phyloP scores from a whole-genome alignment of 805 yeast species.

The Pichia nanzhaoensis region DNA sequence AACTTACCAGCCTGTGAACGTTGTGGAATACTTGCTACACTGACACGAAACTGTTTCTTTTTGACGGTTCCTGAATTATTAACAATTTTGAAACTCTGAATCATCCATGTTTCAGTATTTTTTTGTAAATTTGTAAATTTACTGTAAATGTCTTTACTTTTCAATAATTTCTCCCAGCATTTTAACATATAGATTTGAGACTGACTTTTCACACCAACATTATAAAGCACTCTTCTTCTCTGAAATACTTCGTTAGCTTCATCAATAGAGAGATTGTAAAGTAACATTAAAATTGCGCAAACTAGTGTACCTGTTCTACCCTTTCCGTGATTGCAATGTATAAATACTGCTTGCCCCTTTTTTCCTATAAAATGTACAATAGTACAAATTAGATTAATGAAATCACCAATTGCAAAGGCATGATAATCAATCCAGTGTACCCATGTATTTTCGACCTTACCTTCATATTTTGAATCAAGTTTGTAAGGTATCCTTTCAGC shows the following conservation, averaged over 20 bases:
- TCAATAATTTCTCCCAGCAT: constrained; percentile 36
- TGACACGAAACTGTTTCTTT: not conserved
- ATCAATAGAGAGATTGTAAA: constrained; percentile 29
- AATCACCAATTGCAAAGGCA: constrained; percentile 56
- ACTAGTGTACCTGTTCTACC: constrained; percentile 82
- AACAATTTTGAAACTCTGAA: not conserved
- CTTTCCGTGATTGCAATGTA: constrained; percentile 89
- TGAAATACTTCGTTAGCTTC: constrained; percentile 52
- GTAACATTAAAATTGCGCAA: constrained; percentile 62
- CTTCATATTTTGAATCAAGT: constrained; percentile 27
- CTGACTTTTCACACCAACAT: constrained; percentile 61
- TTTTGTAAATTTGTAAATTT: not conserved
- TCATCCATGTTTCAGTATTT: not conserved
- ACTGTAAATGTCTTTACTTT: no score
- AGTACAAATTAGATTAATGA: constrained; percentile 38
- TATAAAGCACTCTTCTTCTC: constrained; percentile 43
- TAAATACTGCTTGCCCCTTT: constrained; percentile 41
- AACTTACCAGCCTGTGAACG: no score
- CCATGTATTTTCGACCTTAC: constrained; percentile 33
- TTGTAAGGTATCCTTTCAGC: constrained; percentile 46
- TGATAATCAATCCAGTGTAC: constrained; percentile 68
- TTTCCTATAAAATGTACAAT: constrained; percentile 39
- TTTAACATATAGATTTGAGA: constrained; percentile 63
- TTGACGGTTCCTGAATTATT: no score
- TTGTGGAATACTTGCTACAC: no score